These are phyloP conservation scores for Rosa lucieae DNA, from an alignment of 306 rosid species.

Conservation along the genomic window DNA sequence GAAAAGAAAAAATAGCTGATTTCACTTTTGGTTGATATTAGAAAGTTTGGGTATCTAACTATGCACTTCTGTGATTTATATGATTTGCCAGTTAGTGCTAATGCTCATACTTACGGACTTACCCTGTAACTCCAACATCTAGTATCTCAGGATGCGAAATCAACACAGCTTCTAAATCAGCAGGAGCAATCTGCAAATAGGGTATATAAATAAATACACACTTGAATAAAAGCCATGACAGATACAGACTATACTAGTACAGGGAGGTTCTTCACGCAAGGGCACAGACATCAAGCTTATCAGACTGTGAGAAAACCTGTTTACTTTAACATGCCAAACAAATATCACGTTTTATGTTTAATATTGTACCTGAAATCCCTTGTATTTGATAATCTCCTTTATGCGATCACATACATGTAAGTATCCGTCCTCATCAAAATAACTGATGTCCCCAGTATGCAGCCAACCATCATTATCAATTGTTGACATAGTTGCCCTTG, in stretches of 20 bases:
- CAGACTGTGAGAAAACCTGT: not conserved
- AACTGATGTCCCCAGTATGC: slow-evolving; percentile 71
- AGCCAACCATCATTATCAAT: slow-evolving; percentile 75
- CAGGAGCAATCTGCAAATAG: slow-evolving; percentile 41
- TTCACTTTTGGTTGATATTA: not conserved
- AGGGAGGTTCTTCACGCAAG: not conserved
- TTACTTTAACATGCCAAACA: not conserved
- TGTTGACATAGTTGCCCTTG: slow-evolving; percentile 59
- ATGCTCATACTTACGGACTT: not conserved
- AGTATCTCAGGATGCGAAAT: slow-evolving; percentile 44
- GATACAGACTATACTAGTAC: not conserved
- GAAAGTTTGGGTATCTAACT: not conserved
- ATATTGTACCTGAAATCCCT: slow-evolving; percentile 59
- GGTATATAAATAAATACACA: not conserved
- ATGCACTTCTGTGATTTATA: not conserved
- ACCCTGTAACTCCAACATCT: slow-evolving; percentile 44
- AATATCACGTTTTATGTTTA: not conserved
- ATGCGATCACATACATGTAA: slow-evolving; percentile 63
- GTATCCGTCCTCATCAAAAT: slow-evolving; percentile 74
- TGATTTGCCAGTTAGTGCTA: not conserved
- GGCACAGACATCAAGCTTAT: not conserved
- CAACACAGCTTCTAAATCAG: slow-evolving; percentile 53
- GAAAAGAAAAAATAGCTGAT: not conserved
- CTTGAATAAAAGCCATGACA: not conserved
- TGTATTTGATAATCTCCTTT: slow-evolving; percentile 90